Base-by-base conservation (phyloP, 2,329 filamentous ascomycete genomes). In the Neofusicoccum ribis region DNA sequence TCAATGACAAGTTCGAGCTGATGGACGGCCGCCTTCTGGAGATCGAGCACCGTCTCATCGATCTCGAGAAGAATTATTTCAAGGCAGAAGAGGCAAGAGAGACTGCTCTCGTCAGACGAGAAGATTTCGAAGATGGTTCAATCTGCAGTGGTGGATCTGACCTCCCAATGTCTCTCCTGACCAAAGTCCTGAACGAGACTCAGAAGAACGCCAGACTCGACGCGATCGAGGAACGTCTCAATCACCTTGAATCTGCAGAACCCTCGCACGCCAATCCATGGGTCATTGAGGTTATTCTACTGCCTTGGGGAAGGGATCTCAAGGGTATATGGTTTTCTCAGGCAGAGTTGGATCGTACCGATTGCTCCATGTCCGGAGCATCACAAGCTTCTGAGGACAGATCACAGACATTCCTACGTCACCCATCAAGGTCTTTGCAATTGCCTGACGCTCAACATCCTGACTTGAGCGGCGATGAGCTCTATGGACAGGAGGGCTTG, bases 221-320 rank as follows among this genome's bases (percentile, higher is more conserved):
- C 52, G 76, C 75, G 41, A 77, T 86, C 9, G 83, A 85, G 68
- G 76, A 78, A 23, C 78, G 82, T 5, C 67, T 84, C 5, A 71
- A 80, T 36, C 80, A 85, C 49, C 80, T 91, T 9, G 88, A 90
- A 73, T 82, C 83, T 5, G 79, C 84, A 9, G 76, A 87, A 36
- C 90, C 91, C n/a, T 87, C 89, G 0, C 80, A 81, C 34, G 77
- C 78, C 47, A 82, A 85, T 46, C 89, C 90, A 0, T 93, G 90
- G 89, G 86, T 90, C 68, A 80, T 94, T 1, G 90, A 93, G 72
- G 88, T 93, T 4, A 87, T 93, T 1, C 87, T 93, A 65, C 75
- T 93, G 7, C 91, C 91, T 1, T 94, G 91, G 74, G 84, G 84
- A 4, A 76, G 79, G 47, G 75, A 81, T n/a, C 72, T 86, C 23